These are phyloP conservation scores for Cyberlindnera euphorbiiphila DNA, from an alignment of 805 yeast species.

Conservation along the genomic window DNA sequence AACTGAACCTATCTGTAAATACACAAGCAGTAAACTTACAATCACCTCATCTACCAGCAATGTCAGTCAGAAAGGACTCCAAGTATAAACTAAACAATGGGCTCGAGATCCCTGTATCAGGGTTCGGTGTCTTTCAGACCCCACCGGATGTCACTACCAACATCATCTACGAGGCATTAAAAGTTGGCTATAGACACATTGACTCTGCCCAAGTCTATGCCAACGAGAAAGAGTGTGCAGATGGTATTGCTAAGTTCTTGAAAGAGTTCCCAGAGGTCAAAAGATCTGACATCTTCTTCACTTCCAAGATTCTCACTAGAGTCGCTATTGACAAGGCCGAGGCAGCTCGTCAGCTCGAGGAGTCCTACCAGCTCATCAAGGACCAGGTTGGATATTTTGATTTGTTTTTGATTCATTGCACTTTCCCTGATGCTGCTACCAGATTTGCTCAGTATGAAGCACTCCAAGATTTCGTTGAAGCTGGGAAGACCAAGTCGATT, in stretches of 20 bases:
- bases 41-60: conserved; percentile 5
- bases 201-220: conserved; percentile 69
- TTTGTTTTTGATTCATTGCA: conserved; percentile 63
- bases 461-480: conserved; percentile 65
- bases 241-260: conserved; percentile 49
- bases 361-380: not conserved
- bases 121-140: conserved; percentile 60
- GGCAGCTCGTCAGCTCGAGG: not conserved
- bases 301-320: conserved; percentile 44
- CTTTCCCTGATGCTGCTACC: conserved; percentile 43
- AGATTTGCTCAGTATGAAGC: conserved; percentile 68
- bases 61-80: conserved; percentile 12
- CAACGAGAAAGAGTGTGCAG: conserved; percentile 54
- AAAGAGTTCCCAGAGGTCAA: conserved; percentile 45
- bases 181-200: conserved; percentile 66
- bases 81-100: conserved; percentile 49
- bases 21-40: no score
- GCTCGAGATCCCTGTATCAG: conserved; percentile 57
- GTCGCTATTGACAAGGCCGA: not conserved
- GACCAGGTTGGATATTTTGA: conserved; percentile 59
- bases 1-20: no score
- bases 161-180: conserved; percentile 52
- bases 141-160: conserved; percentile 39
- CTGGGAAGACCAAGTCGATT: conserved; percentile 56
- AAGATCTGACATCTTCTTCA: conserved; percentile 61